Conservation (phyloP, 768 basidiomycete genomes). For the Fistulinella prunicolor region DNA sequence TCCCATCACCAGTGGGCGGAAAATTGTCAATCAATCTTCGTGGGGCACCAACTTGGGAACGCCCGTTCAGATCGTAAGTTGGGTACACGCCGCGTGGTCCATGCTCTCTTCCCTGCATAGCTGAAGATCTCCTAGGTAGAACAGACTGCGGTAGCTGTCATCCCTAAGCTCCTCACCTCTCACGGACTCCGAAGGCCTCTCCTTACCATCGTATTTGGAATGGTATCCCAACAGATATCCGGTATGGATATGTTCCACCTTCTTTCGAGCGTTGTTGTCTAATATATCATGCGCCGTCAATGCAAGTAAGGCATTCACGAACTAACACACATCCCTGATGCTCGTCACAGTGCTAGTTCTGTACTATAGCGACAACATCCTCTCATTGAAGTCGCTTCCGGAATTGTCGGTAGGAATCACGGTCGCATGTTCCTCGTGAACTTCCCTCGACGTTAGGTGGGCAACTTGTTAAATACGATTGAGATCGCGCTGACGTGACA, state of each 20-base stretch:
- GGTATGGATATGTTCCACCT: constrained; percentile 37
- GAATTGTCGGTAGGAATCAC: constrained; percentile 81
- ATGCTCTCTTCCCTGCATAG: constrained; percentile 13
- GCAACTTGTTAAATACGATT: constrained; percentile 4
- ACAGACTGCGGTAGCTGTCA: constrained; percentile 39
- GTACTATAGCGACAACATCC: constrained; percentile 89
- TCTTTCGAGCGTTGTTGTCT: constrained; percentile 1
- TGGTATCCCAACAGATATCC: constrained; percentile 78
- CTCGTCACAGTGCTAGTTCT: constrained; percentile 51
- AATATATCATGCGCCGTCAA: constrained; percentile 49
- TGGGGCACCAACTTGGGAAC: constrained; percentile 46
- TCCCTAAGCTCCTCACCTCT: constrained; percentile 50
- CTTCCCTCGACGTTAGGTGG: constrained; percentile 82
- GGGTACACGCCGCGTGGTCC: background rate
- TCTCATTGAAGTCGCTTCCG: constrained; percentile 76
- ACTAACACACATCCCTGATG: background rate
- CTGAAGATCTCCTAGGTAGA: constrained; percentile 24
- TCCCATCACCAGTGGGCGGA: constrained; percentile 47
- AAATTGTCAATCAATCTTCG: constrained; percentile 42
- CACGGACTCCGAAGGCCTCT: constrained; percentile 61
- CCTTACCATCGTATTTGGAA: constrained; percentile 62
- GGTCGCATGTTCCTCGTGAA: constrained; percentile 67
- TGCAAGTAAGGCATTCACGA: constrained; percentile 47
- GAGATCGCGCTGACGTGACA: background rate
- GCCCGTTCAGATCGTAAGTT: constrained; percentile 26